These are phyloP conservation scores for Wickerhamiella azyma DNA, from an alignment of 805 yeast species.

Conservation along the genomic window DNA sequence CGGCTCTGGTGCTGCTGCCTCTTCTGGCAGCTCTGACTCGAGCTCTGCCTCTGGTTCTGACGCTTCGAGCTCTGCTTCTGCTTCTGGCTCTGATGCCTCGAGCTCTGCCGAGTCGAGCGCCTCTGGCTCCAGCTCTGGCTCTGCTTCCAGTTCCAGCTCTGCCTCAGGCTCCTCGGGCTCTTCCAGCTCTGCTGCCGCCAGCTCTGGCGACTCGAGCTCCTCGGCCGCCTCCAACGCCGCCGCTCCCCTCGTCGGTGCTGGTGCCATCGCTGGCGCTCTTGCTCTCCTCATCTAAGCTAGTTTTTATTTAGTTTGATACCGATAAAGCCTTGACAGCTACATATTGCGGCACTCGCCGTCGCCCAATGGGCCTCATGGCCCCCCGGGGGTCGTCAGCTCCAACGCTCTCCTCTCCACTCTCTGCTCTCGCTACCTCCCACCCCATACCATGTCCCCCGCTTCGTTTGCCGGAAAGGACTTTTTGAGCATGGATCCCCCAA, in stretches of 20 bases:
- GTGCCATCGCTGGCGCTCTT: slow-evolving; percentile 18
- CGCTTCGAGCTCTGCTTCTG: slow-evolving; percentile 10
- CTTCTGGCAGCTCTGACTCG: slow-evolving; percentile 8
- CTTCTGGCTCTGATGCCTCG: slow-evolving; percentile 4
- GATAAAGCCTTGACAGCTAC: too few relatives aligned
- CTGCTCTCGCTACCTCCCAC: too few relatives aligned
- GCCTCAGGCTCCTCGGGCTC: slow-evolving; percentile 11
- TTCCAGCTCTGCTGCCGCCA: slow-evolving; percentile 11
- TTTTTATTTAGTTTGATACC: background rate
- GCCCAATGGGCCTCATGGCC: too few relatives aligned
- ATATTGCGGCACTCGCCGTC: too few relatives aligned
- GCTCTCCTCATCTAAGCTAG: slow-evolving; percentile 17
- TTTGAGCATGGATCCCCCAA: slow-evolving; percentile 74
- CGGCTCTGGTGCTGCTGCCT: slow-evolving; percentile 10
- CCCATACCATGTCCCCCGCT: too few relatives aligned
- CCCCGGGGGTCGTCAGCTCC: too few relatives aligned
- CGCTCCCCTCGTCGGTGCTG: slow-evolving; percentile 16
- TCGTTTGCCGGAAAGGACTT: slow-evolving; percentile 31
- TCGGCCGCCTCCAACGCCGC: slow-evolving; percentile 11
- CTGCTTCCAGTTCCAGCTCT: slow-evolving; percentile 11
- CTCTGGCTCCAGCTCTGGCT: slow-evolving; percentile 8
- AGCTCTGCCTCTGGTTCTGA: slow-evolving; percentile 11
- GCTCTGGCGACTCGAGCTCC: slow-evolving; percentile 10
- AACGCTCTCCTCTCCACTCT: too few relatives aligned
- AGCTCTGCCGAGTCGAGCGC: background rate